Conservation (phyloP, 371 early-diverging fungal species). For the Chytridium lagenaria region DNA sequence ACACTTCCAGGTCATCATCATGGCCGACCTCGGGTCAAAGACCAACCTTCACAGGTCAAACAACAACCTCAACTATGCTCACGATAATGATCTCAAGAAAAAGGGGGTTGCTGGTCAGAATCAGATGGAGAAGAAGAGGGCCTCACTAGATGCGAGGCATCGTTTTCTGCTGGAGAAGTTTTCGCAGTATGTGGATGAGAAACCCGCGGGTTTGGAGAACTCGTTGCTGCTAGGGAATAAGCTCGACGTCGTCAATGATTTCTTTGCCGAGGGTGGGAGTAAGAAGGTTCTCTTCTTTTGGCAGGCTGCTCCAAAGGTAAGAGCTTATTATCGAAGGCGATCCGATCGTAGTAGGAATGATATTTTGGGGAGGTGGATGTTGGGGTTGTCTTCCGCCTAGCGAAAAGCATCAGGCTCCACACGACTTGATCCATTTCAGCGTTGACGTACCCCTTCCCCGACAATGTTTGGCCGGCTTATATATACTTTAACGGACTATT, state of each 20-base stretch:
- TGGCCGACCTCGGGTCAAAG: slow-evolving; percentile 25
- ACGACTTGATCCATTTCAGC: no score
- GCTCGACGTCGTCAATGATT: slow-evolving; percentile 63
- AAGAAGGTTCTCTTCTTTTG: slow-evolving; percentile 60
- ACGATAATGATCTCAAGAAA: slow-evolving; percentile 41
- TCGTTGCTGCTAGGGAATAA: slow-evolving; percentile 58
- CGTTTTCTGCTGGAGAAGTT: slow-evolving; percentile 63
- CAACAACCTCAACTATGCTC: slow-evolving; percentile 11
- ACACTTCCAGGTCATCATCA: background rate
- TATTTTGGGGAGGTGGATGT: no score
- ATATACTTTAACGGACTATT: no score
- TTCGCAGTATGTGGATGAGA: slow-evolving; percentile 55
- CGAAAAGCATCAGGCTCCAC: no score
- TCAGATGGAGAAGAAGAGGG: slow-evolving; percentile 60
- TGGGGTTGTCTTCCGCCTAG: no score
- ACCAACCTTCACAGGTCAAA: slow-evolving; percentile 17
- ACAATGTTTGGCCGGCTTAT: no score
- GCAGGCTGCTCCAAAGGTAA: slow-evolving; percentile 54
- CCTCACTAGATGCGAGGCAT: slow-evolving; percentile 59
- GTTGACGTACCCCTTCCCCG: no score
- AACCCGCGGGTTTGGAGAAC: slow-evolving; percentile 59
- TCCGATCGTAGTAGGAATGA: no score
- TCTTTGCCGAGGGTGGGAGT: slow-evolving; percentile 61
- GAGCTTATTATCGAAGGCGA: no score
- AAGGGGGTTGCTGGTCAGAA: slow-evolving; percentile 48